Evolutionary conservation across 2,329 filamentous ascomycete species (phyloP), one percentile per base, ranked within the genome.

Genomic region (Helotiales sp.): DNA sequence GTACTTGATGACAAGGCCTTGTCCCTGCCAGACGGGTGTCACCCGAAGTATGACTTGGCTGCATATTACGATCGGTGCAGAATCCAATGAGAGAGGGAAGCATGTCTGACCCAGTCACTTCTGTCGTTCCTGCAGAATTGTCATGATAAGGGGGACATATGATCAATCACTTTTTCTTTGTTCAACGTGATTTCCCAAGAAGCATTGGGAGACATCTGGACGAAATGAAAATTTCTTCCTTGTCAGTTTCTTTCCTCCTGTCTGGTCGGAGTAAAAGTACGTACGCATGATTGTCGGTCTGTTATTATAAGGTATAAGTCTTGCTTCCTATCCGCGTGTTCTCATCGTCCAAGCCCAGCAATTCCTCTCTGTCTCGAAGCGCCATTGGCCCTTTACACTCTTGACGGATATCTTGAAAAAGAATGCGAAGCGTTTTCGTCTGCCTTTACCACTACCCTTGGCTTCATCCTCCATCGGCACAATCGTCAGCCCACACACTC

Each of bases 131-230:
- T 57, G 52, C 52, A 37, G n/a, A 1, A n/a, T n/a, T 24, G 30
- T 24, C 4, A 37, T 13, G 52, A 24, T 15, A 37, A 57, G 30
- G 30, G 30, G n/a, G 4, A 10, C n/a, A 37, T 37, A 24, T n/a
- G 52, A 57, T 57, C 28, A 20, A 57, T 57, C 52, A 57, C 52
- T 57, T 57, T 37, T 32, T 24, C 30, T 24, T n/a, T 24, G 30
- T 20, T 22, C 20, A n/a, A 57, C 22, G n/a, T 22, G 24, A 37
- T 57, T 24, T 32, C 30, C n/a, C 30, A 57, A 24, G 52, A 55
- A 57, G 47, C 24, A 50, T 17, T 28, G 30, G 32, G 50, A 54
- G 30, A 28, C 49, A 52, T 11, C 13, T 13, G 20, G 15, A 24
- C 6, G n/a, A 34, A 17, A n/a, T 57, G 52, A 37, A 37, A 57